Conservation (phyloP, 805 yeast species). For the Brettanomyces bruxellensis region DNA sequence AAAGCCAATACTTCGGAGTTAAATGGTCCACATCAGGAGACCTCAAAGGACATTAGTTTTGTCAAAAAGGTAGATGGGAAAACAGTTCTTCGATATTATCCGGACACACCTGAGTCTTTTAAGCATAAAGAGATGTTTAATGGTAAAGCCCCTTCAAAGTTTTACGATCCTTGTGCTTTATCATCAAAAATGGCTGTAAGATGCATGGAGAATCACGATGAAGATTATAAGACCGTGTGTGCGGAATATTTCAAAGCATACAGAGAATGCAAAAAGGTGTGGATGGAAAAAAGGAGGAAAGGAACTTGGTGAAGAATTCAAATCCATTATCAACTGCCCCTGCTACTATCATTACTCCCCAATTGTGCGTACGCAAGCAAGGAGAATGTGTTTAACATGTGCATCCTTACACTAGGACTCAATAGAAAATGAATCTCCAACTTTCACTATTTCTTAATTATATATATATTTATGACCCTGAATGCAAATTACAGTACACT, state of each 20-base stretch:
- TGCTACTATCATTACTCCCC: no score
- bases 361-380: no score
- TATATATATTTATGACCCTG: background rate
- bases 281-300: constrained; percentile 37
- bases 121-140: constrained; percentile 62
- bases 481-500: background rate
- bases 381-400: no score
- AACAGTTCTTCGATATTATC: constrained; percentile 57
- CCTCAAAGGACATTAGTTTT: constrained; percentile 37
- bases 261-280: constrained; percentile 79
- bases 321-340: no score
- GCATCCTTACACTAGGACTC: background rate
- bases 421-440: background rate
- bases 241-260: constrained; percentile 86
- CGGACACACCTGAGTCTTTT: constrained; percentile 76
- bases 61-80: constrained; percentile 36
- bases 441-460: background rate
- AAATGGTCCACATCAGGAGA: background rate
- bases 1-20: background rate
- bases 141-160: constrained; percentile 71
- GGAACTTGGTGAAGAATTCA: constrained; percentile 21
- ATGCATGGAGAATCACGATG: constrained; percentile 73
- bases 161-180: constrained; percentile 89
- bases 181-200: constrained; percentile 78
- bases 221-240: constrained; percentile 56